Conservation (phyloP, 2,329 filamentous ascomycete species). For the Botryosphaeria agaves region DNA sequence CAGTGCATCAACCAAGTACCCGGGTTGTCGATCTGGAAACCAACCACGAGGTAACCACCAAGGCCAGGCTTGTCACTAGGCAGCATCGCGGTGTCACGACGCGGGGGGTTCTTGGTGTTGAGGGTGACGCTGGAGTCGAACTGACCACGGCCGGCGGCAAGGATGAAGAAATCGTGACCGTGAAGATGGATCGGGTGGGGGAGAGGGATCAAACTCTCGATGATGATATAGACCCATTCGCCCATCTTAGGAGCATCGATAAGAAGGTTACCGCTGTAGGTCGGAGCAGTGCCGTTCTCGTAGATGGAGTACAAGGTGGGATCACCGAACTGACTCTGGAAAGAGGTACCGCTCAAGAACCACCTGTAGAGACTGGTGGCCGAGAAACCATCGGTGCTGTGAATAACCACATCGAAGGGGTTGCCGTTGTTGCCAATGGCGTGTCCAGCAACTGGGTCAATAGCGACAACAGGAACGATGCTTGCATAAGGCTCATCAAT, state of each 20-base stretch:
- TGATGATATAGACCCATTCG: slow-evolving; percentile 27
- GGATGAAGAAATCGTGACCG: slow-evolving; percentile 24
- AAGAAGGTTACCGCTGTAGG: slow-evolving; percentile 13
- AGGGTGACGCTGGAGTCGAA: slow-evolving; percentile 17
- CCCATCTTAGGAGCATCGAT: slow-evolving; percentile 14
- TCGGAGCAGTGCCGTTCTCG: slow-evolving; percentile 14
- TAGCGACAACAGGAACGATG: slow-evolving; percentile 15
- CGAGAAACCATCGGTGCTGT: slow-evolving; percentile 14
- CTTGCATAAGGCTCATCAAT: slow-evolving; percentile 17
- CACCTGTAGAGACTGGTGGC: slow-evolving; percentile 19
- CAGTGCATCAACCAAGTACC: slow-evolving; percentile 14
- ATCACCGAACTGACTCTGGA: slow-evolving; percentile 6
- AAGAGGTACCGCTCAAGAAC: slow-evolving; percentile 17
- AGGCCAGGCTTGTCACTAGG: no score
- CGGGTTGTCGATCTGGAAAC: slow-evolving; percentile 16
- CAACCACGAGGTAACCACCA: slow-evolving; percentile 15
- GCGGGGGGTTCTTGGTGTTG: slow-evolving; percentile 13
- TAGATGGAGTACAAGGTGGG: slow-evolving; percentile 10
- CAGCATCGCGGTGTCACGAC: slow-evolving; percentile 15
- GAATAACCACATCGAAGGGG: no score
- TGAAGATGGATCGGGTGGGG: slow-evolving; percentile 20
- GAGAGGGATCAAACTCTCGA: slow-evolving; percentile 18
- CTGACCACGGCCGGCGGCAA: slow-evolving; percentile 17
- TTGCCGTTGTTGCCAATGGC: slow-evolving; percentile 14
- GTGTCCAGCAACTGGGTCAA: slow-evolving; percentile 10